Base-by-base conservation (phyloP, 805 yeast genomes). In the Candida krabiensis region DNA sequence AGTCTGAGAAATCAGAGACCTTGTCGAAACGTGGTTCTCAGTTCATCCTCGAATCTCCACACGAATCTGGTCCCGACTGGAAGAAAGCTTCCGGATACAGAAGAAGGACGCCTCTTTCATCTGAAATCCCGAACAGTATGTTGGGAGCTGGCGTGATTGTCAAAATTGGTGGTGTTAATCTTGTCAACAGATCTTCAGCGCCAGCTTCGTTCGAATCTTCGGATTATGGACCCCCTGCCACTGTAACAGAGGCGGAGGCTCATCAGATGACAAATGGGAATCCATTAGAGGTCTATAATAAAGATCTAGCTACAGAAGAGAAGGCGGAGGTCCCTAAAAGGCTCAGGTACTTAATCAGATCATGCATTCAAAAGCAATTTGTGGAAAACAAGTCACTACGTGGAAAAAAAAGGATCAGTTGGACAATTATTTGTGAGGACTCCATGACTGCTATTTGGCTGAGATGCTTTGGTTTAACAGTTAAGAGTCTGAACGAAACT, bases 341-440 rank as follows among this genome's bases (percentile, higher is more conserved):
- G 43, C 66, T 78, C 41, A 76, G 69, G 49, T 73, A 67, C 46
- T 60, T 83, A 46, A 64, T 83, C 29, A 70, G 81, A 45, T 71
- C 86, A 8, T 77, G 83, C 50, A 61, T 80, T 23, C 76, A 73
- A 43, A 80, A 80, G 54, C 66, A 69, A 34, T 71, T 63, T 38
- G 47, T 73, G 28, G 74, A 72, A 30, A 63, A 63, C 24, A 62
- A 58, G 25, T 46, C 50, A 8, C 22, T 26, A 3, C 14, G 35
- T 2, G 19, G 14, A 1, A n/a, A 27, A 9, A 60, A 60, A 7
- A 51, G 37, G 19, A 43, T 45, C 27, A 44, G 51, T 14, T 83
- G 89, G 89, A 63, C 66, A 17, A 58, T 82, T 17, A 68, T 83
- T 5, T 73, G 86, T 4, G 91, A 83, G 54, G 86, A 81, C 48